Percentiles rank a stretch among this genome's conserved stretches.
phyloP scores from a whole-genome alignment of 2,329 filamentous ascomycete species.

The Geosmithia morbida region DNA sequence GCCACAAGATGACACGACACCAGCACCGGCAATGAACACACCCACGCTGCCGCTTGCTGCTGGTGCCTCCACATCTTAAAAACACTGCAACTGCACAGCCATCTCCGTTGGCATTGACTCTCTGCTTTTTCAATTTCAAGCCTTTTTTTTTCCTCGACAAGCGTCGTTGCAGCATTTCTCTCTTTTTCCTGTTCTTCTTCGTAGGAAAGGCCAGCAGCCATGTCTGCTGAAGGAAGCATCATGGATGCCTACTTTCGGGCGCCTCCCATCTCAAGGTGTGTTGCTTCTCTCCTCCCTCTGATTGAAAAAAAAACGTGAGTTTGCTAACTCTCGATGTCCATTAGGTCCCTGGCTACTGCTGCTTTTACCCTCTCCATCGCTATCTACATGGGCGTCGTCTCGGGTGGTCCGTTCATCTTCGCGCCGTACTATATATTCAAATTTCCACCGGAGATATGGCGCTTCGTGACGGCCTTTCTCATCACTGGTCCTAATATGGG shows the following conservation, averaged over 20 bases:
- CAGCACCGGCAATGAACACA: slow-evolving; percentile 16
- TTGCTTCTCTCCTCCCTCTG: not conserved
- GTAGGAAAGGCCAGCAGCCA: too few species aligned
- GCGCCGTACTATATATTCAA: slow-evolving; percentile 34
- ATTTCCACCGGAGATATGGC: slow-evolving; percentile 30
- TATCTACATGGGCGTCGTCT: slow-evolving; percentile 40
- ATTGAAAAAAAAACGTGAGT: not conserved
- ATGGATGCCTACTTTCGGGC: slow-evolving; percentile 21
- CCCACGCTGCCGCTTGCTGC: slow-evolving; percentile 9
- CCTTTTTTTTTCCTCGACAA: not conserved
- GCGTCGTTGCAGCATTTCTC: not conserved
- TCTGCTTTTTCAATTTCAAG: not conserved
- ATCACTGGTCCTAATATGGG: slow-evolving; percentile 21
- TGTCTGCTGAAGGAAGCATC: slow-evolving; percentile 1
- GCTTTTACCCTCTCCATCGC: slow-evolving; percentile 46
- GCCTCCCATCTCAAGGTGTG: slow-evolving; percentile 26
- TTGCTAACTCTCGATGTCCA: slow-evolving; percentile 7
- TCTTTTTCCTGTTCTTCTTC: not conserved
- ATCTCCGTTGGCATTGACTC: not conserved
- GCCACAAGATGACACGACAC: slow-evolving; percentile 17
- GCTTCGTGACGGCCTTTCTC: slow-evolving; percentile 24
- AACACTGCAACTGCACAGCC: not conserved
- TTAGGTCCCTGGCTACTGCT: slow-evolving; percentile 52
- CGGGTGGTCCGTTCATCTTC: slow-evolving; percentile 35
- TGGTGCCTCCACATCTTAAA: not conserved